Conservation (phyloP, 83 land plant genomes). For the Thuja plicata region DNA sequence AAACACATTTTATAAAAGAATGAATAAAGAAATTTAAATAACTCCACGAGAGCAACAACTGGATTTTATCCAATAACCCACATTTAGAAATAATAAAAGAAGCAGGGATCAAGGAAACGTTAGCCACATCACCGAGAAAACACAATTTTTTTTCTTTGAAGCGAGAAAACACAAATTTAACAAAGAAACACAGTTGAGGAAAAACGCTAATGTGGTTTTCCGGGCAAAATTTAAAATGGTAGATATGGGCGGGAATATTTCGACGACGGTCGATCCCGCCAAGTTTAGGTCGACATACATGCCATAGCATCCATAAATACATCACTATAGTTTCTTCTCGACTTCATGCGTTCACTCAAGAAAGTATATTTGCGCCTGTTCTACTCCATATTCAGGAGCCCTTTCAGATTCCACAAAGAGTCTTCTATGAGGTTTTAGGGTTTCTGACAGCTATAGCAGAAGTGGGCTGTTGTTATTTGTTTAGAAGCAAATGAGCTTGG, state of each 20-base stretch:
- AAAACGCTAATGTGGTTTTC: not conserved
- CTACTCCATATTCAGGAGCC: not conserved
- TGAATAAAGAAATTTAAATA: too few species aligned
- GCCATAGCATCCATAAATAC: not conserved
- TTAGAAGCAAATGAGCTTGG: not conserved
- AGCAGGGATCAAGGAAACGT: too few species aligned
- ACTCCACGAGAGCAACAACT: too few species aligned
- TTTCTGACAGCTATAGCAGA: not conserved
- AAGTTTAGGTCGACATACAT: not conserved
- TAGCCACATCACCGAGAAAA: too few species aligned
- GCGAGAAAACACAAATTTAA: too few species aligned
- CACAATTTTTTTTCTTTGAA: too few species aligned
- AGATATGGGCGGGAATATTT: slow-evolving; percentile 6
- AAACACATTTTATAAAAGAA: not conserved
- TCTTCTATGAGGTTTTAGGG: not conserved
- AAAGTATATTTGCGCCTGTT: not conserved
- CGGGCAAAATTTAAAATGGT: not conserved
- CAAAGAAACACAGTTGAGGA: not conserved
- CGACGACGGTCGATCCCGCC: not conserved
- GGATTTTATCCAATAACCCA: too few species aligned
- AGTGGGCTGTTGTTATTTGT: not conserved
- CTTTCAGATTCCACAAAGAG: not conserved
- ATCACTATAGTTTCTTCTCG: not conserved
- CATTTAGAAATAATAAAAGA: too few species aligned
- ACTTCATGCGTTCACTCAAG: not conserved